Evolutionary conservation across 169 alveolate genomes (phyloP), one percentile per base, ranked within the genome.

Genomic region (Eimeria sp.): DNA sequence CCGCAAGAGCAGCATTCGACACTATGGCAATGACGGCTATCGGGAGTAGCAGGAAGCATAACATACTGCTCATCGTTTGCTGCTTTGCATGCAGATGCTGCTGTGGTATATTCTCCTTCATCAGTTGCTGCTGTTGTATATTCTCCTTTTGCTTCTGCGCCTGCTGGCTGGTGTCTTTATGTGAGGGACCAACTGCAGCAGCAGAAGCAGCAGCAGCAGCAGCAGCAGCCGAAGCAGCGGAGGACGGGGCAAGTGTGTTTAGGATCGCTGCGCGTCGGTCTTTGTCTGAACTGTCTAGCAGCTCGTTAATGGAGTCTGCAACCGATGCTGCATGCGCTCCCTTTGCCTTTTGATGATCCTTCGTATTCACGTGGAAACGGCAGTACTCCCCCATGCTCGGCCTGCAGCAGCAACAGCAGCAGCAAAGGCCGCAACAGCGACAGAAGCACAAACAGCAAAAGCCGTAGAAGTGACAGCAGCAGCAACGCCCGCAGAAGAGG

Each of bases 371-470:
- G 92, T 92, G 92, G 61, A 63, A 83, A 22, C 86, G 84, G 43
- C 91, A 82, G 91, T 58, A 92, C 49, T 83, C 91, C 75, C 96
- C 91, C 96, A 92, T 82, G 57, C 84, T 83, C 20, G 93, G 91
- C 22, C 92, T 92, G 92, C 70, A 61, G 63, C 58, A 49, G 93
- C 76, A 86, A 80, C 45, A 87, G 57, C 63, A 45, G 58, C 75
- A 76, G 83, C 57, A 73, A 73, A 30, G 30, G 54, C 25, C 25
- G 25, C 83, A 73, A 27, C 83, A 73, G 83, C 49, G 54, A 63
- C 43, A 63, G 40, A 30, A 58, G 67, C 5, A 14, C n/a, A n/a
- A n/a, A n/a, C 75, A 76, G 83, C 57, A 73, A 73, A 30, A 7
- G 54, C 25, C 25, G 25, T 57, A 73, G 54, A 57, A 73, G 20